These are phyloP conservation scores for Rachicladosporium sp. DNA, from an alignment of 2,329 filamentous ascomycete species.

Conservation along the genomic window DNA sequence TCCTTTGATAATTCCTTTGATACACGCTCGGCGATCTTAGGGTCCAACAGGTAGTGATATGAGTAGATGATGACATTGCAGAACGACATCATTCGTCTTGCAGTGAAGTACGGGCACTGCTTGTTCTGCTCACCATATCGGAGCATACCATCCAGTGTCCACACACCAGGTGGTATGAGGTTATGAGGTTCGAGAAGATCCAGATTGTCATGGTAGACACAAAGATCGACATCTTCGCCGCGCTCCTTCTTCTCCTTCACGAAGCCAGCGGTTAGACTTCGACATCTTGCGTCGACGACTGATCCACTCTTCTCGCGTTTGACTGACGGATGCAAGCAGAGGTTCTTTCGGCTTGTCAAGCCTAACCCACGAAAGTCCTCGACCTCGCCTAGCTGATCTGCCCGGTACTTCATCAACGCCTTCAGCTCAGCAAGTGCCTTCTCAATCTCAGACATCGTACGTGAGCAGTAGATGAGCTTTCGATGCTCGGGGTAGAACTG, in stretches of 20 bases:
- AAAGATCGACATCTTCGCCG: conserved; percentile 87
- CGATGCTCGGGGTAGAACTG: conserved; percentile 84
- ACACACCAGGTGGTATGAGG: conserved; percentile 85
- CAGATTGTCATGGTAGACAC: conserved; percentile 96
- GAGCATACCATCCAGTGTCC: conserved; percentile 81
- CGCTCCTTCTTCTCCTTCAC: conserved; percentile 95
- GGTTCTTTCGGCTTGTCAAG: conserved; percentile 89
- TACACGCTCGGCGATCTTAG: conserved; percentile 91
- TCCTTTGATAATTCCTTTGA: conserved; percentile 95
- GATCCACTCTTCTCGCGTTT: conserved; percentile 91
- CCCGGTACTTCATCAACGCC: conserved; percentile 85
- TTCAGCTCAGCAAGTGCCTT: conserved; percentile 89
- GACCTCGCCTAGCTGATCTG: conserved; percentile 73
- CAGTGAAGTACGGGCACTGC: conserved; percentile 95
- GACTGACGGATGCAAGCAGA: conserved; percentile 91
- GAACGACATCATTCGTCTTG: conserved; percentile 95
- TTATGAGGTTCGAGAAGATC: conserved; percentile 92
- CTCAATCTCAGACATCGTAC: conserved; percentile 99
- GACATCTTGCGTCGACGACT: conserved; percentile 88
- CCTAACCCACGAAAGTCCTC: conserved; percentile 92
- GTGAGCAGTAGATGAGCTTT: conserved; percentile 97
- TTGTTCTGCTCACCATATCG: conserved; percentile 90
- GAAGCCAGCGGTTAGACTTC: conserved; percentile 90
- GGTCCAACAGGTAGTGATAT: conserved; percentile 94
- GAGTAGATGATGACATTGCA: conserved; percentile 99